Evolutionary conservation across 345 rosid genomes (phyloP), one percentile per base, ranked within the genome.

Genomic region (Murraya koenigii): DNA sequence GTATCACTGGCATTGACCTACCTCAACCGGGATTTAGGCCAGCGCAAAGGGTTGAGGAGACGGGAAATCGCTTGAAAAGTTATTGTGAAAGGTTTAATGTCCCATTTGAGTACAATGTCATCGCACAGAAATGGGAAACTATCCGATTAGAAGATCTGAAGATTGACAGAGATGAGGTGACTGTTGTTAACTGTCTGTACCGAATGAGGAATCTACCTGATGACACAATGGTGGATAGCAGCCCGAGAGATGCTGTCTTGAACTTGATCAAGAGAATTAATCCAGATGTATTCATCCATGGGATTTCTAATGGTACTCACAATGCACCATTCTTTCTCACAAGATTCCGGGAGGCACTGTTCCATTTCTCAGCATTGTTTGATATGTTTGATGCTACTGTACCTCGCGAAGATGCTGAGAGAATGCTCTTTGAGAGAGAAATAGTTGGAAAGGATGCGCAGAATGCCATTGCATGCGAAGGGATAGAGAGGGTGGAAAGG

Each of bases 1-100:
- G 94, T 0, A 87, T 93, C 32, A 93, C 98, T 0, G 97, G 93
- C 26, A 86, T 93, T 44, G 97, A 93, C 81, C 84, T 90, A 47
- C 98, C 97, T n/a, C 98, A 93, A 78, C 85, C 90, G 0, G 98
- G 98, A 11, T 92, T 92, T 80, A 85, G 90, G 10, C 98, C 98
- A 13, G 74, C 91, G 0, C 90, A 89, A 71, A 84, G 92, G 77
- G 90, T 93, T 0, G 90, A 90, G 55, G 98, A 93, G 75, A 93
- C 98, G 0, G 92, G 93, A 7, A 78, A 80, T 13, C 84, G 98
- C 44, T 82, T 93, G 3, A 77, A 80, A 61, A 84, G 88, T 69
- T 92, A 87, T 61, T 89, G 92, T 47, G 84, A 90, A 67, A 80
- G 88, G 75, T 89, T 90, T 65, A 80, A 84, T 0, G 94, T 91